Base-by-base conservation (phyloP, 1,139 yeast genomes). In the Suhomyces bribrorum region DNA sequence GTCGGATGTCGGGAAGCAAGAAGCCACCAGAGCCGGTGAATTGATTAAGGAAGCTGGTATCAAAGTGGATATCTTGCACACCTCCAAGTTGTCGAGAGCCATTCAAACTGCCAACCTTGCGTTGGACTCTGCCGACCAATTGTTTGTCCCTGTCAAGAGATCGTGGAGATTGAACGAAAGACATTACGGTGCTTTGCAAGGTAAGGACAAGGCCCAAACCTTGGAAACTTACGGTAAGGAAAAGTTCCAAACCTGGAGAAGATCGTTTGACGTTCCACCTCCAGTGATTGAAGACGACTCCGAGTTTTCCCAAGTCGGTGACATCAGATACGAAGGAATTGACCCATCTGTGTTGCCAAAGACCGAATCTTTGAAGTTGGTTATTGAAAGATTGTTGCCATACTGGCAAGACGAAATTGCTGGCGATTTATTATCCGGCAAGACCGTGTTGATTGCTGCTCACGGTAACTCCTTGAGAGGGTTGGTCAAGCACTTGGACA, bases 381-480 rank as follows among this genome's bases (percentile, higher is more conserved):
- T 92, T 57, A 90, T 90, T 63, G 97, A 90, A 75, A 88, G 98
- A 77, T 72, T 92, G 69, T 81, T 92, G 66, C 98, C 98, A 60
- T 92, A 84, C 89, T 92, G 95, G 96, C 92, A 89, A 71, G 95
- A 88, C 61, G 88, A 81, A 63, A 87, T 92, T 61, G 80, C 96
- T 65, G 77, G 77, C 64, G 95, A 88, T 66, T 78, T 92, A 62
- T 74, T 86, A 61, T 81, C 65, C 29, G 95, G 89, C 61, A 90
- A 90, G 80, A 86, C 95, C 48, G 97, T 90, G 45, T 69, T 92
- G 66, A 69, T 92, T 63, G 94, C 95, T 59, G 97, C 98, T 51
- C 98, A 92, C 77, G 98, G 98, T 73, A 92, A 92, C 86, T 90
- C 97, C 43, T 80, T 92, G 70, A 86, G 98, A 79, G 97, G 88